Evolutionary conservation across 1,284 basidiomycete genomes (phyloP).

Genomic region (Malassezia dermatis): DNA sequence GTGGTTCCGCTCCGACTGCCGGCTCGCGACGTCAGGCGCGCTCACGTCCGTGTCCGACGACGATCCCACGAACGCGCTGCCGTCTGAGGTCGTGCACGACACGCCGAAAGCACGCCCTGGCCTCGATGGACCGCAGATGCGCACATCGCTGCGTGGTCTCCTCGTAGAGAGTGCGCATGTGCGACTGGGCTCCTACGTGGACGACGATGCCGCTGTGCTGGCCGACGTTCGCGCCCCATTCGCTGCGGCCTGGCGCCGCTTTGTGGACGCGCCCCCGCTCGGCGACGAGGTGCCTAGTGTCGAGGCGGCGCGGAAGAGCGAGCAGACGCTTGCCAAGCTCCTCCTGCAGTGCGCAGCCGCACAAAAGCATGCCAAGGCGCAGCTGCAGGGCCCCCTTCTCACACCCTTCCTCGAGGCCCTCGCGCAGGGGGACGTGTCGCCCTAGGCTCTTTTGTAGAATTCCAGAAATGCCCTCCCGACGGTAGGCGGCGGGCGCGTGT

Average conservation of each 20-base stretch:
- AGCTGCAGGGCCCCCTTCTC: background rate
- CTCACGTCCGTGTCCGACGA: background rate
- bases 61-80: background rate
- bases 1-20: conserved; percentile 17
- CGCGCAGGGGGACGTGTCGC: background rate
- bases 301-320: conserved; percentile 20
- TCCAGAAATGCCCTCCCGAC: background rate
- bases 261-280: background rate
- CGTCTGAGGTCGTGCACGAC: background rate
- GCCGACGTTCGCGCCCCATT: background rate
- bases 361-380: conserved; percentile 7
- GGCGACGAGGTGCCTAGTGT: background rate
- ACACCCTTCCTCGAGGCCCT: conserved; percentile 1
- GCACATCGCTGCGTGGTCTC: background rate
- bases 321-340: conserved; percentile 23
- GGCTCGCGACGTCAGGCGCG: conserved; percentile 4
- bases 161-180: background rate
- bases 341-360: conserved; percentile 11
- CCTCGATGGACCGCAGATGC: background rate
- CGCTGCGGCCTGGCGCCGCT: background rate
- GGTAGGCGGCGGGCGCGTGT: background rate
- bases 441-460: background rate
- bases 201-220: background rate
- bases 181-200: conserved; percentile 1
- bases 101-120: background rate